Evolutionary conservation across 139 green algal genomes (phyloP), one percentile per base, ranked within the genome.

Genomic region (Eudorina sp.): DNA sequence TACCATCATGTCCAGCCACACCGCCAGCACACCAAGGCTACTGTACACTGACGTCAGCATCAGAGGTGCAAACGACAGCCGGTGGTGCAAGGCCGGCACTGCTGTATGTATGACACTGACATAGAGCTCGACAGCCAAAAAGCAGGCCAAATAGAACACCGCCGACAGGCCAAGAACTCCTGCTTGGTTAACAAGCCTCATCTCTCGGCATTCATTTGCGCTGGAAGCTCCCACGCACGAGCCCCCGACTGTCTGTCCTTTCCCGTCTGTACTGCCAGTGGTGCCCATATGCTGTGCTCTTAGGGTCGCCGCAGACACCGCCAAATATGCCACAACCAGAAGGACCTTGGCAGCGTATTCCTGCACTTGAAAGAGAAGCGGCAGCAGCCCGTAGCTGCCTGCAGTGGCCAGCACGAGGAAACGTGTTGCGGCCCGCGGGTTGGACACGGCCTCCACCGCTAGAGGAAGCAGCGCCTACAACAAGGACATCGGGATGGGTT

Each of bases 31-130:
- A 13, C 94, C 96, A 9, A 94, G 11, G 0, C 94, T 91, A 90
- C 95, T 97, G 90, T 96, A 97, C 48, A 95, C 62, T 13, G 95
- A 97, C 31, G 93, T 96, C 40, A 97, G 83, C 91, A 98, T 94
- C 64, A 99, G 93, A 7, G 97, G 97, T 55, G 97, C 77, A 84
- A 99, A 99, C 4, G 95, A 94, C 58, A 99, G 88, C 21, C 85
- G 86, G 9, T 80, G 53, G 60, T 95, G 74, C 40, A 97, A 27
- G 0, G 84, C 1, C 2, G 53, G 82, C 7, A 87, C 45, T 0
- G 36, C 14, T 2, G 41, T n/a, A 76, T 98, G 95, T 31, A 94
- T 40, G 11, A 93, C 34, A 25, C 38, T 78, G 80, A 85, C 92
- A 78, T 95, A 96, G 48, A 95, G 2, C 90, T 99, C 94, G 27